Percentiles rank a stretch among this genome's conserved stretches.
phyloP scores from a whole-genome alignment of 768 basidiomycete species.

The Suillus plorans region DNA sequence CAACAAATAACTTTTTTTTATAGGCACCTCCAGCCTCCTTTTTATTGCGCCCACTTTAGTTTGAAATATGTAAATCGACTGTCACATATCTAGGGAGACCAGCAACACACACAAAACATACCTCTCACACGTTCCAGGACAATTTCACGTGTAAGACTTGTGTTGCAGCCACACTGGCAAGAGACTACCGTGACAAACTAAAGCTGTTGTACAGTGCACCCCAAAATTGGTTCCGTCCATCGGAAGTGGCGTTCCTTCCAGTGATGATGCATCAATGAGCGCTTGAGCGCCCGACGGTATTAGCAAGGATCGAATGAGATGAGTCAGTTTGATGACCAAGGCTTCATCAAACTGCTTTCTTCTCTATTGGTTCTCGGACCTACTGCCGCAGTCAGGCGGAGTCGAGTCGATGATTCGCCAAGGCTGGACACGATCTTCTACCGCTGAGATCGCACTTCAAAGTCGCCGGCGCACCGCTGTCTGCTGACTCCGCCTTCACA shows the following conservation, averaged over 20 bases:
- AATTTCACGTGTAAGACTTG: neutral
- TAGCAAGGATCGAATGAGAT: neutral
- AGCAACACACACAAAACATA: neutral
- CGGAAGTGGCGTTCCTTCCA: constrained; percentile 1
- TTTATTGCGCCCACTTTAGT: neutral
- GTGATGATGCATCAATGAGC: no score
- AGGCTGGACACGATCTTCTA: neutral
- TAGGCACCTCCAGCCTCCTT: neutral
- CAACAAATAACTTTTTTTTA: neutral
- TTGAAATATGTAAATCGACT: neutral
- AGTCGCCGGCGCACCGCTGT: neutral
- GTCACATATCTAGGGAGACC: neutral
- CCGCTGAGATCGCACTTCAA: constrained; percentile 8
- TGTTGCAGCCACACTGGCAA: neutral
- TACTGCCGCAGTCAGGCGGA: neutral
- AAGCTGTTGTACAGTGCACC: neutral
- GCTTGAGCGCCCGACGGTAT: neutral
- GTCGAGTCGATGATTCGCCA: neutral
- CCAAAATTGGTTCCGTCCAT: neutral
- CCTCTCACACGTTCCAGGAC: neutral
- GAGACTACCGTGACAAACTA: neutral
- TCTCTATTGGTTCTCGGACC: neutral
- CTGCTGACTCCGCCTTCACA: neutral
- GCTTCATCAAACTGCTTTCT: neutral
- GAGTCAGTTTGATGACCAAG: neutral